phyloP scores from a whole-genome alignment of 1,284 basidiomycete genomes.

The Gastroboletus turbinatus region DNA sequence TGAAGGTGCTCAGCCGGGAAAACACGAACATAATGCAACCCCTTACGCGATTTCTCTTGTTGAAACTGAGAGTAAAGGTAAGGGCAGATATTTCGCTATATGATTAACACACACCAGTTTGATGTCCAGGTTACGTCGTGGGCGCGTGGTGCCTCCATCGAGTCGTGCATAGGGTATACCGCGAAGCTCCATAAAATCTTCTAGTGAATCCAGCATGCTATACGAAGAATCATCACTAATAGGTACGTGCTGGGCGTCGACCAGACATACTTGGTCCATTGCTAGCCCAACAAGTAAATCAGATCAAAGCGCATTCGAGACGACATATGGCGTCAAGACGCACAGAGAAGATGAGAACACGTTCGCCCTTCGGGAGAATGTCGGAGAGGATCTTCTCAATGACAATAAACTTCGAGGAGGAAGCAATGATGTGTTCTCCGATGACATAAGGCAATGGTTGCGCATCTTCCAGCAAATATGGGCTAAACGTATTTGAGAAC shows the following conservation, averaged over 20 bases:
- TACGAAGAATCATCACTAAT: conserved; percentile 29
- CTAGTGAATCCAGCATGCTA: conserved; percentile 81
- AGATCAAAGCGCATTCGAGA: not conserved
- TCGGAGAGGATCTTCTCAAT: conserved; percentile 79
- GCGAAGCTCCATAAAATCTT: conserved; percentile 78
- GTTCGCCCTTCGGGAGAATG: conserved; percentile 77
- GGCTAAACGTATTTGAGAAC: conserved; percentile 34
- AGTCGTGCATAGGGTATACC: conserved; percentile 75
- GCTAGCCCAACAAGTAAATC: conserved; percentile 32
- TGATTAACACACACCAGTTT: conserved; percentile 41
- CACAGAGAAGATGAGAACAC: conserved; percentile 84
- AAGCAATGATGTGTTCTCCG: conserved; percentile 56
- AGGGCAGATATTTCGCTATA: not conserved
- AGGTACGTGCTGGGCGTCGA: not conserved
- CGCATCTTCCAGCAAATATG: conserved; percentile 52
- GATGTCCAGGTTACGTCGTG: conserved; percentile 56
- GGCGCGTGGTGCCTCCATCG: conserved; percentile 61
- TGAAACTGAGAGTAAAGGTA: conserved; percentile 47
- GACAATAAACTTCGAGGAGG: conserved; percentile 71
- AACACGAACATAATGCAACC: conserved; percentile 24
- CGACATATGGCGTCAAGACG: conserved; percentile 22
- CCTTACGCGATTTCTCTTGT: conserved; percentile 51
- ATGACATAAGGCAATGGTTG: conserved; percentile 50
- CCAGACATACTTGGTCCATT: conserved; percentile 50
- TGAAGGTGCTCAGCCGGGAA: conserved; percentile 28